Base-by-base conservation (phyloP, 305 asterid species). In the Fraxinus sp. region DNA sequence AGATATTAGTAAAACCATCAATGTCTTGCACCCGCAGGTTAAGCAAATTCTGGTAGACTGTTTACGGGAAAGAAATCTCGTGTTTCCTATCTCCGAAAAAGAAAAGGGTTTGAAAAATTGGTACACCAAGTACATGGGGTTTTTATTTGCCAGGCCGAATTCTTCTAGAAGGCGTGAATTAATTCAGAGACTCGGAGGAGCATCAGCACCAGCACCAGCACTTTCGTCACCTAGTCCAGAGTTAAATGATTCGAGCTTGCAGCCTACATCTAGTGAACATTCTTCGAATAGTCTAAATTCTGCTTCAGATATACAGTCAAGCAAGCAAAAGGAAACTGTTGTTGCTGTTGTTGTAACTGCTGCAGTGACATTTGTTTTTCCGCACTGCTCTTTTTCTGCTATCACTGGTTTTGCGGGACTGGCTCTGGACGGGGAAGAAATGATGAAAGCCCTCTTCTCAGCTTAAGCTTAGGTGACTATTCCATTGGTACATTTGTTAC, bases 131-230 rank as follows among this genome's bases (percentile, higher is more conserved):
- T 86, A 66, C 70, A 77, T 83, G 84, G 88, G 83, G 39, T 79
- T 73, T 62, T 62, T 86, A 28, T 80, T 77, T 80, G 49, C 87
- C 76, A 79, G 79, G 80, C 49, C 57, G 14, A 77, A 72, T 82
- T 88, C 81, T 86, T 84, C 85, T 52, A 77, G n/a, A 81, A 83
- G 89, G 24, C 86, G 91, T 74, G 85, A 79, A 70, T 74, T 90
- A 83, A 75, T 73, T 78, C 85, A 88, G 75, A 82, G 55, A 36
- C 18, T 35, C 32, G 89, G 80, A 87, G 90, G 95, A 66, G 89
- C 90, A 77, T 91, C 97, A 1, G 32, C 83, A 32, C 95, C 96
- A 0, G 28, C 83, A 87, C 91, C 97, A 66, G 90, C 88, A 79
- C 92, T 43, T 62, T 57, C 77, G 11, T 84, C 91, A 2, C 92